Evolutionary conservation across 495 filamentous ascomycete species (phyloP).

Genomic region (Penicillium fimorum): DNA sequence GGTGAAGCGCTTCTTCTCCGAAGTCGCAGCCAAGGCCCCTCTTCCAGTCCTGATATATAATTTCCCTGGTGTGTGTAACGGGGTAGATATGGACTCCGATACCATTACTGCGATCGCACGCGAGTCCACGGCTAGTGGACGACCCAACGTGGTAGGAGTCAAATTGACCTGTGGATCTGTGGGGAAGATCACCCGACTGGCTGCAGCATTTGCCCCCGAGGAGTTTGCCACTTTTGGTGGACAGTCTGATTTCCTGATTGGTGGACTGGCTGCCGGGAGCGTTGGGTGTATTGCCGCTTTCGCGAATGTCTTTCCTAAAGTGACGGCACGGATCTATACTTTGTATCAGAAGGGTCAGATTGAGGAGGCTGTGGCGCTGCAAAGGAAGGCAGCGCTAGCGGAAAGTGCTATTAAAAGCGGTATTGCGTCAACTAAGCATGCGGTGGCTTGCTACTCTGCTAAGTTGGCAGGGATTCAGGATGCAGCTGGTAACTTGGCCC

Average conservation of each 20-base stretch:
- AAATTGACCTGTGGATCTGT: constrained; percentile 71
- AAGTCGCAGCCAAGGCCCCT: constrained; percentile 48
- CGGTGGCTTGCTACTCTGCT: constrained; percentile 41
- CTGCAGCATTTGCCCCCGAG: constrained; percentile 52
- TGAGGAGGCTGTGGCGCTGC: constrained; percentile 64
- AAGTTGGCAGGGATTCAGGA: constrained; percentile 23
- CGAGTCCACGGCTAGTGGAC: constrained; percentile 45
- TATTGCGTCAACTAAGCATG: constrained; percentile 65
- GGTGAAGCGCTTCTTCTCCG: constrained; percentile 57
- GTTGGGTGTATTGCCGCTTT: constrained; percentile 66
- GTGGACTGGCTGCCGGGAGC: constrained; percentile 40
- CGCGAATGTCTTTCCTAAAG: constrained; percentile 65
- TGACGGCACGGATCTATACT: constrained; percentile 60
- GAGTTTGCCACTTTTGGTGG: constrained; percentile 67
- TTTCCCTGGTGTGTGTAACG: constrained; percentile 70
- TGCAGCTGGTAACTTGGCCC: constrained; percentile 35
- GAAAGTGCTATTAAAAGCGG: constrained; percentile 83
- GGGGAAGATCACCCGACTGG: constrained; percentile 60
- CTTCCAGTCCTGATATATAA: constrained; percentile 67
- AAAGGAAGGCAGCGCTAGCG: constrained; percentile 68
- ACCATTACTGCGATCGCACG: constrained; percentile 52
- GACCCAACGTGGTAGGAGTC: constrained; percentile 58
- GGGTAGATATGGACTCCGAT: constrained; percentile 64
- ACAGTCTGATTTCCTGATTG: constrained; percentile 68
- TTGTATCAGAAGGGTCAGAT: constrained; percentile 62